phyloP scores from a whole-genome alignment of 2,329 filamentous ascomycete species.

The Monosporascus sp. region DNA sequence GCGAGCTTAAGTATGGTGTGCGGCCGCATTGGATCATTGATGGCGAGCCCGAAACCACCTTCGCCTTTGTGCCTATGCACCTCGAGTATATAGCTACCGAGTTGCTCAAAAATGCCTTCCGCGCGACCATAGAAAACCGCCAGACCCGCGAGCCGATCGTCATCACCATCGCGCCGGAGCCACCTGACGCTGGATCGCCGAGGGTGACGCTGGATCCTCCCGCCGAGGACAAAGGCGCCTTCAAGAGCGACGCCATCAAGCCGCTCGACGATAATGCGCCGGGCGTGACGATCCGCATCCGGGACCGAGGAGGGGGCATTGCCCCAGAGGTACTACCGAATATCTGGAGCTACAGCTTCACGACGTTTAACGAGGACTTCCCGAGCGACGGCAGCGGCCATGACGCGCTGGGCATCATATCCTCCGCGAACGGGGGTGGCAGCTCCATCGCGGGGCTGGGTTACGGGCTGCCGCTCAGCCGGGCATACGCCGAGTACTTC shows the following conservation, averaged over 20 bases:
- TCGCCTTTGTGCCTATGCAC: slow-evolving; percentile 92
- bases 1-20: slow-evolving; percentile 91
- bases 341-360: slow-evolving; percentile 97
- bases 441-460: slow-evolving; percentile 90
- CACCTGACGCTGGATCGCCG: slow-evolving; percentile 28
- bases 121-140: slow-evolving; percentile 83
- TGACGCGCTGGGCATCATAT: slow-evolving; percentile 72
- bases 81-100: slow-evolving; percentile 97
- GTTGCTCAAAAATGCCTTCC: slow-evolving; percentile 92
- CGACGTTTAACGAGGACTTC: slow-evolving; percentile 73
- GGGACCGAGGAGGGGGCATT: slow-evolving; percentile 93
- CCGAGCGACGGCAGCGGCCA: slow-evolving; percentile 41
- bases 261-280: slow-evolving; percentile 63
- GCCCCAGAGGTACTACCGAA: slow-evolving; percentile 75
- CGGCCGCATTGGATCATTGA: slow-evolving; percentile 76
- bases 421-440: slow-evolving; percentile 63
- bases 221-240: slow-evolving; percentile 34
- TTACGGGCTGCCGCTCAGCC: slow-evolving; percentile 83
- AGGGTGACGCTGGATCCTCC: slow-evolving; percentile 31
- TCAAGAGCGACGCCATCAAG: slow-evolving; percentile 44
- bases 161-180: slow-evolving; percentile 80
- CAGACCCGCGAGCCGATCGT: slow-evolving; percentile 77
- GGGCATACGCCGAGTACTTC: slow-evolving; percentile 97
- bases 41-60: slow-evolving; percentile 80
- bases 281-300: slow-evolving; percentile 90